Percentiles rank a stretch among this genome's conserved stretches.
These are phyloP conservation scores for Carex kokanica DNA, from an alignment of 176 grass and related monocot species.

Conservation along the genomic window DNA sequence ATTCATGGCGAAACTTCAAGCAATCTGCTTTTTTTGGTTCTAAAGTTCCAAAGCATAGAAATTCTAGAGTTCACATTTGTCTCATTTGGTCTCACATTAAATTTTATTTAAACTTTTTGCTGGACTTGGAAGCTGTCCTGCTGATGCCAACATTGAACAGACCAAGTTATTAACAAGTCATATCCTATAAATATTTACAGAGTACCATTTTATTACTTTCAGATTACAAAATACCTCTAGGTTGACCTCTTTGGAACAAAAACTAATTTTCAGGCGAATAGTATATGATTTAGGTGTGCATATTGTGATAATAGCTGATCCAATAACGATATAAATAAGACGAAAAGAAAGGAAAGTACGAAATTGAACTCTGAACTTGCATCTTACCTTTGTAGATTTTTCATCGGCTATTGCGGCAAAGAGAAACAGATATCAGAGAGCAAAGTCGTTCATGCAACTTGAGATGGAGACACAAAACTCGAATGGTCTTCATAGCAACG, in stretches of 20 bases:
- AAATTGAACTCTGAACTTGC: neutral
- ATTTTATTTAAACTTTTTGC: neutral
- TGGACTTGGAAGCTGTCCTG: neutral
- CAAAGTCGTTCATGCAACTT: slow-evolving; percentile 87
- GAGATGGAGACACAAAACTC: slow-evolving; percentile 78
- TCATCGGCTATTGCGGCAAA: slow-evolving; percentile 81
- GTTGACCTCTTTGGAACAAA: neutral
- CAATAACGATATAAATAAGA: neutral
- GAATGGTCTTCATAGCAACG: slow-evolving; percentile 51
- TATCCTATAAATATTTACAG: neutral
- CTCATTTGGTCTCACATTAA: neutral
- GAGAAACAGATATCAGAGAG: slow-evolving; percentile 93
- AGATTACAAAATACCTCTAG: neutral
- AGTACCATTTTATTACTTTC: neutral
- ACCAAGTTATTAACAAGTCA: neutral
- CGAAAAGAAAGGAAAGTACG: neutral
- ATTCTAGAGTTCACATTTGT: neutral
- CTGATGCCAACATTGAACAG: neutral
- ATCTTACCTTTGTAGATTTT: slow-evolving; percentile 19
- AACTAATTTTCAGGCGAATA: neutral
- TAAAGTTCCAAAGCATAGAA: neutral
- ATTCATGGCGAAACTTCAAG: neutral
- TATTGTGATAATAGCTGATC: neutral
- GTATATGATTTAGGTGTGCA: neutral
- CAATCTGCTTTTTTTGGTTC: neutral